phyloP scores from a whole-genome alignment of 2,329 filamentous ascomycete species.

The Xylariaceae sp. region DNA sequence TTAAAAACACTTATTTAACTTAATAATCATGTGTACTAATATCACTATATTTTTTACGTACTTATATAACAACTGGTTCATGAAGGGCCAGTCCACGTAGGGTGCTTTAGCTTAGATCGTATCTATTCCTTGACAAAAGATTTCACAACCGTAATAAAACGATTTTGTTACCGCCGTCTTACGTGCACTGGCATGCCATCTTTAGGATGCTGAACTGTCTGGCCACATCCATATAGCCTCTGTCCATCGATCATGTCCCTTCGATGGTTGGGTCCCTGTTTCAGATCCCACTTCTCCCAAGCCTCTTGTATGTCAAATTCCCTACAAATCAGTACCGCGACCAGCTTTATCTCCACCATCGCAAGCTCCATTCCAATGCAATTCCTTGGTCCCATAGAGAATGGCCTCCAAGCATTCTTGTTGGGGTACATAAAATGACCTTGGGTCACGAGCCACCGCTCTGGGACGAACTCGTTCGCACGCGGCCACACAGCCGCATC shows the following conservation, averaged over 20 bases:
- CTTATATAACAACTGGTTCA: no score
- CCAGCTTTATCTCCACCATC: conserved; percentile 57
- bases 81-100: no score
- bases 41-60: no score
- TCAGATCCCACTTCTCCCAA: conserved; percentile 47
- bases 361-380: conserved; percentile 64
- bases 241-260: not conserved
- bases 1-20: no score
- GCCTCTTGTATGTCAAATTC: conserved; percentile 56
- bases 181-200: not conserved
- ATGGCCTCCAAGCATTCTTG: conserved; percentile 58
- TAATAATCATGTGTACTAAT: no score
- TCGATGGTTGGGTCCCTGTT: not conserved
- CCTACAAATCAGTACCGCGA: conserved; percentile 54
- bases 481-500: not conserved
- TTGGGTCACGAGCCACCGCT: conserved; percentile 39
- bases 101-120: no score
- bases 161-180: no score
- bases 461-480: conserved; percentile 43
- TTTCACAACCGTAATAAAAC: no score
- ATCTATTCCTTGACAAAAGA: no score
- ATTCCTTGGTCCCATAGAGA: conserved; percentile 58
- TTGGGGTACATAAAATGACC: conserved; percentile 31
- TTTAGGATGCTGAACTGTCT: not conserved
- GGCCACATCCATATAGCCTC: not conserved